Evolutionary conservation across 805 yeast genomes (phyloP).

Genomic region (Teunomyces panamensis): DNA sequence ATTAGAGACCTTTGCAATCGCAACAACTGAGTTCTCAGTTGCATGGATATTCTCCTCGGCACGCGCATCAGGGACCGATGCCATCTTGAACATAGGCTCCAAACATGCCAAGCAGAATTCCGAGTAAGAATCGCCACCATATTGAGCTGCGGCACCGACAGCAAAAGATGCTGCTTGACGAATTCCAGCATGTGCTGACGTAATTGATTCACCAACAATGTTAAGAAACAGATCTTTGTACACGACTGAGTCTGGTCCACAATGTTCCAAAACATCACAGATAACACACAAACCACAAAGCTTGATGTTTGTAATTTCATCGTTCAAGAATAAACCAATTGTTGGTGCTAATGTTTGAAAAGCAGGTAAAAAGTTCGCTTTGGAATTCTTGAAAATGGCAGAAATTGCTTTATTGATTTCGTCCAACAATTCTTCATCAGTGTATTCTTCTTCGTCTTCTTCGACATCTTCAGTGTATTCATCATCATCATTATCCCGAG

Average conservation of each 20-base stretch:
- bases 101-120: conserved; percentile 68
- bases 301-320: conserved; percentile 64
- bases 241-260: conserved; percentile 65
- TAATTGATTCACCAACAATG: conserved; percentile 63
- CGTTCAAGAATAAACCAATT: conserved; percentile 57
- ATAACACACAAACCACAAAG: conserved; percentile 78
- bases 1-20: conserved; percentile 82
- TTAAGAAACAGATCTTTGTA: conserved; percentile 64
- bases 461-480: conserved; percentile 86
- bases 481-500: conserved; percentile 73
- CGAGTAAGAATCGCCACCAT: conserved; percentile 61
- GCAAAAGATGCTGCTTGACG: conserved; percentile 87
- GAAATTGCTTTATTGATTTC: conserved; percentile 77
- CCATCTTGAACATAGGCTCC: conserved; percentile 70
- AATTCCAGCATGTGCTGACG: conserved; percentile 63
- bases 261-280: conserved; percentile 76
- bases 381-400: conserved; percentile 63
- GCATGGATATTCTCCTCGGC: conserved; percentile 83
- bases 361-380: conserved; percentile 56
- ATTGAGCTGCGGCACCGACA: conserved; percentile 83
- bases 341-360: conserved; percentile 66
- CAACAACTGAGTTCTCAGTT: conserved; percentile 79
- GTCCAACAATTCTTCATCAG: conserved; percentile 87
- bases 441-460: conserved; percentile 77
- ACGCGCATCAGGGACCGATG: conserved; percentile 74